Evolutionary conservation across 345 rosid genomes (phyloP).

Genomic region (Linum usitatissimum): DNA sequence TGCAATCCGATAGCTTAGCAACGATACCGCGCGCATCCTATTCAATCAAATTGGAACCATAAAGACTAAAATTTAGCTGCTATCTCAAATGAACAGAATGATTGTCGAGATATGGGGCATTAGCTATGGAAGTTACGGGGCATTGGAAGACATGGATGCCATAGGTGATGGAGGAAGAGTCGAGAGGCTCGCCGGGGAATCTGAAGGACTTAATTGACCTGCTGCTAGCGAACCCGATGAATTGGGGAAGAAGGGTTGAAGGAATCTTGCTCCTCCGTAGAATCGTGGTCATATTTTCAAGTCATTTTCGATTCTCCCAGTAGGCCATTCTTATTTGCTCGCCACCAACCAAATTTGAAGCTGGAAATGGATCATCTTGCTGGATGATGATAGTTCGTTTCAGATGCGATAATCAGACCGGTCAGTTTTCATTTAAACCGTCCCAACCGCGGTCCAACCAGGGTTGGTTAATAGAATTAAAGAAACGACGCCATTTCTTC

Average conservation of each 20-base stretch:
- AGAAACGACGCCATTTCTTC: too few relatives aligned
- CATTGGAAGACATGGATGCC: constrained; percentile 94
- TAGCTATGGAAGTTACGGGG: constrained; percentile 40
- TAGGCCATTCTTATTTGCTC: too few relatives aligned
- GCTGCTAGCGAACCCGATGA: constrained; percentile 30
- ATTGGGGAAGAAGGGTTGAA: constrained; percentile 20
- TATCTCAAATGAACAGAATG: not conserved
- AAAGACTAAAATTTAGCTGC: not conserved
- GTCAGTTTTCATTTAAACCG: not conserved
- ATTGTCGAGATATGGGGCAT: not conserved
- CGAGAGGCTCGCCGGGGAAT: constrained; percentile 35
- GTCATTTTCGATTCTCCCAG: not conserved
- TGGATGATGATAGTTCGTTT: too few relatives aligned
- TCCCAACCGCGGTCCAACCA: not conserved
- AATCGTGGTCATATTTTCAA: constrained; percentile 20
- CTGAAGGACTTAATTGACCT: constrained; percentile 39
- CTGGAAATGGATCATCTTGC: too few relatives aligned
- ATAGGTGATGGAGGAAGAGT: constrained; percentile 38
- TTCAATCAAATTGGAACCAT: not conserved
- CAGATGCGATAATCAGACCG: too few relatives aligned
- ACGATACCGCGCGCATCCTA: constrained; percentile 88
- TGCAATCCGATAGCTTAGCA: constrained; percentile 81
- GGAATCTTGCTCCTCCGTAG: constrained; percentile 22
- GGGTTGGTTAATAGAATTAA: too few relatives aligned
- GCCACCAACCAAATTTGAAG: too few relatives aligned